Evolutionary conservation across 2,329 filamentous ascomycete genomes (phyloP).

Genomic region (Colletotrichum tabaci): DNA sequence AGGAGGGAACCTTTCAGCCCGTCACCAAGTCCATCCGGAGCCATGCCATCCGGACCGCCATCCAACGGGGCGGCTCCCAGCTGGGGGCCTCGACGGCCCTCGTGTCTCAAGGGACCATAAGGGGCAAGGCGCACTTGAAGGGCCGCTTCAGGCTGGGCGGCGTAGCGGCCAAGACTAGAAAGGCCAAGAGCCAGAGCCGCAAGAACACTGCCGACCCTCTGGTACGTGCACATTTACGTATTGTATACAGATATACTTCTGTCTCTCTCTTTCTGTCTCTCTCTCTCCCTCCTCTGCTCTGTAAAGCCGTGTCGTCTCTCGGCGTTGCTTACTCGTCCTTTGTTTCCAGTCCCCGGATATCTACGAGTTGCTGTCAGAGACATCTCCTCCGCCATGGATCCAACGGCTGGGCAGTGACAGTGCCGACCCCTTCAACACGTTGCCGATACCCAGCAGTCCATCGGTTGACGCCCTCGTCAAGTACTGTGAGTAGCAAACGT

Average conservation of each 20-base stretch:
- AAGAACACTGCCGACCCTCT: neutral
- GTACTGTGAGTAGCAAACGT: slow-evolving; percentile 38
- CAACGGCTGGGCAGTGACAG: slow-evolving; percentile 28
- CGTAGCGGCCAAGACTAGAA: neutral
- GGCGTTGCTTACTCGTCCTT: neutral
- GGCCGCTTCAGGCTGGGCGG: slow-evolving; percentile 41
- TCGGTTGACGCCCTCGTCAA: slow-evolving; percentile 36
- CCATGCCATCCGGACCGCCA: slow-evolving; percentile 42
- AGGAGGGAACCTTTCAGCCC: slow-evolving; percentile 20
- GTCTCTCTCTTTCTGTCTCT: neutral
- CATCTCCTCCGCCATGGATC: slow-evolving; percentile 25
- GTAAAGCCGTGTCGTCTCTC: too few relatives aligned
- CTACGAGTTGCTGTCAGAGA: neutral
- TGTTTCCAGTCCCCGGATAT: neutral
- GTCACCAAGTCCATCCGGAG: slow-evolving; percentile 38
- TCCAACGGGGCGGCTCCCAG: slow-evolving; percentile 29
- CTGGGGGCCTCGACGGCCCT: slow-evolving; percentile 23
- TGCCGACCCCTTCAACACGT: slow-evolving; percentile 42
- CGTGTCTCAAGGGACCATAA: slow-evolving; percentile 21
- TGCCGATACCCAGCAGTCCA: slow-evolving; percentile 38
- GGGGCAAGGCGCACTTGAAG: slow-evolving; percentile 27
- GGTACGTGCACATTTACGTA: neutral
- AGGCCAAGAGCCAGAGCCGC: slow-evolving; percentile 3
- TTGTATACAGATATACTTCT: neutral
- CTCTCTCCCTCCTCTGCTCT: too few relatives aligned